A percentile compares a stretch with the other conserved stretches of the same genome.
Conservation (phyloP, 176 grass and related monocot genomes). For the Puccinellia tenuiflora region DNA sequence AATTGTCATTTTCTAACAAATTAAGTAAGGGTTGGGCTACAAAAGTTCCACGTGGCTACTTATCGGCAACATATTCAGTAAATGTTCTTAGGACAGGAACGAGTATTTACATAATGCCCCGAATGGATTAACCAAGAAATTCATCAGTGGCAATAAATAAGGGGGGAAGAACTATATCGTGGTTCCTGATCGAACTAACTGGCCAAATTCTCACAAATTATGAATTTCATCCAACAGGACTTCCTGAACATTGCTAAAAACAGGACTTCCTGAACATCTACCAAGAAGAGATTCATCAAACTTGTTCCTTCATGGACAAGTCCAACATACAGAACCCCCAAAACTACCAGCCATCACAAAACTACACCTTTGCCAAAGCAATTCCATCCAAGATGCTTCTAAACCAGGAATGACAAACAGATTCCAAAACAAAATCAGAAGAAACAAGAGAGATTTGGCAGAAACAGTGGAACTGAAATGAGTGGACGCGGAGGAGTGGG, state of each 20-base stretch:
- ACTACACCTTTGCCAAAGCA: neutral
- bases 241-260: neutral
- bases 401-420: neutral
- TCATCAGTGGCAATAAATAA: neutral
- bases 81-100: neutral
- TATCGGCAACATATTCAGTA: neutral
- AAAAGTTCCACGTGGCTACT: neutral
- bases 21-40: neutral
- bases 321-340: neutral
- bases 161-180: neutral
- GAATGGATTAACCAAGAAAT: slow-evolving; percentile 1
- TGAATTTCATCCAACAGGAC: neutral
- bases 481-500: slow-evolving; percentile 6
- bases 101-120: neutral
- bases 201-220: neutral
- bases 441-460: neutral
- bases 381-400: neutral
- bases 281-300: neutral
- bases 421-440: neutral
- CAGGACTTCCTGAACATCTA: neutral
- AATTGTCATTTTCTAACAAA: neutral
- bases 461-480: neutral
- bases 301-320: neutral
- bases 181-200: neutral
- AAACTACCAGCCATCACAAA: neutral